These are phyloP conservation scores for Blastobotrys serpentis DNA, from an alignment of 1,139 yeast genomes.

Conservation along the genomic window DNA sequence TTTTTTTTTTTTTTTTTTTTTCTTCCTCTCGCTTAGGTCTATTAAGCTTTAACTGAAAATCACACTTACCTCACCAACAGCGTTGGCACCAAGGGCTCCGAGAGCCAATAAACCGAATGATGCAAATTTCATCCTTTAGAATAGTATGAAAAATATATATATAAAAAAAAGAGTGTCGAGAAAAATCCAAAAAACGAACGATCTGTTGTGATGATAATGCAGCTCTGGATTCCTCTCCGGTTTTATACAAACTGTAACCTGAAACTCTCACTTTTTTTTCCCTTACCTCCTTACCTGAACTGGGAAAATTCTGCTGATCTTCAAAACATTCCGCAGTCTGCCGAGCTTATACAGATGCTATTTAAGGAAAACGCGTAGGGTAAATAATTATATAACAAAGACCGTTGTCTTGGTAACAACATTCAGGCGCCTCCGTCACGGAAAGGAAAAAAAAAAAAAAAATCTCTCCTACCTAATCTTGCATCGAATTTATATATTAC, in stretches of 20 bases:
- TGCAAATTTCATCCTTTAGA: neutral
- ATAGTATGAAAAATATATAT: too few species aligned
- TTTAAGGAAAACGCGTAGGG: neutral
- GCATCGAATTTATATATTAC: too few species aligned
- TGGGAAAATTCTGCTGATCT: neutral
- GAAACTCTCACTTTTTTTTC: too few species aligned
- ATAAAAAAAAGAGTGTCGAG: conserved; percentile 7
- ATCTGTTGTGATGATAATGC: neutral
- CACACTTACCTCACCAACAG: conserved; percentile 10
- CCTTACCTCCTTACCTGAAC: neutral
- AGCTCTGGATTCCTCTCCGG: neutral
- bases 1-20: neutral
- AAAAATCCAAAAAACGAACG: neutral
- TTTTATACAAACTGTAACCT: neutral
- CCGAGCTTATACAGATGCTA: neutral
- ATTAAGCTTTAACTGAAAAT: too few species aligned
- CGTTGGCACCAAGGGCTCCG: conserved; percentile 9
- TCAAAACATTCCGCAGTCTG: neutral
- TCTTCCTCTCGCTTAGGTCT: too few species aligned
- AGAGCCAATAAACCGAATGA: conserved; percentile 5
- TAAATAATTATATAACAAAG: neutral
- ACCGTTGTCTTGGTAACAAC: too few species aligned
- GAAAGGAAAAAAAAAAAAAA: too few species aligned
- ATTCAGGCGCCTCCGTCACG: too few species aligned
- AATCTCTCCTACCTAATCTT: neutral